Evolutionary conservation across 257 asterid species (phyloP), one percentile per base, ranked within the genome.

Genomic region (Catharanthus roseus): DNA sequence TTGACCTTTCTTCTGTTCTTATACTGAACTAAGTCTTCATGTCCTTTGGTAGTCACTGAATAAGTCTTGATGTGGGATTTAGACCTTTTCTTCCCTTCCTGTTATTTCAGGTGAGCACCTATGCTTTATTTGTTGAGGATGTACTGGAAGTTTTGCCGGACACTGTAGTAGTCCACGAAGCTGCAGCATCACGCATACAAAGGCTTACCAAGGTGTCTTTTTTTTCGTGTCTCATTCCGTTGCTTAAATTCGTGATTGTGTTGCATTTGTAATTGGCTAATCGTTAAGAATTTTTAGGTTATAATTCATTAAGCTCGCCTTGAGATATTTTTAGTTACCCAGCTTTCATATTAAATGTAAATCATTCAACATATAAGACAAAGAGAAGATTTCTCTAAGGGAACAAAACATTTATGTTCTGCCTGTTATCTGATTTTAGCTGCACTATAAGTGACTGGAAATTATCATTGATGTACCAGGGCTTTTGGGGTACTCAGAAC

Each of bases 51-150:
- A 36, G 1, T 13, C 0, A 38, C 51, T 42, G 5, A 4, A 3
- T 39, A 7, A 56, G 61, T n/a, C 15, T 19, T 18, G 47, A 10
- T 9, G 2, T 53, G 28, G 57, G 50, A 34, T 45, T 18, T 10
- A 36, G 41, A 69, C 34, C 10, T 41, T 3, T n/a, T 67, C 44
- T 36, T 38, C 16, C 13, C 1, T 5, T 24, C 57, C 58, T 47
- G 12, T 50, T 54, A 13, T 51, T 72, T 55, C 63, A 88, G 95
- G 87, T 88, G 47, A 88, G 92, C 95, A 88, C 95, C 45, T 86
- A 86, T 47, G 78, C 82, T 28, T 63, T 88, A 56, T 80, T 73
- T 45, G 87, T 83, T 67, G 92, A 86, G 71, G 95, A 88, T 73
- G 90, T 88, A 71, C 55, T 78, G 71, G 87, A 85, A 72, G 89